Evolutionary conservation across 768 basidiomycete species (phyloP).

Genomic region (Paxillus ammoniavirescens): DNA sequence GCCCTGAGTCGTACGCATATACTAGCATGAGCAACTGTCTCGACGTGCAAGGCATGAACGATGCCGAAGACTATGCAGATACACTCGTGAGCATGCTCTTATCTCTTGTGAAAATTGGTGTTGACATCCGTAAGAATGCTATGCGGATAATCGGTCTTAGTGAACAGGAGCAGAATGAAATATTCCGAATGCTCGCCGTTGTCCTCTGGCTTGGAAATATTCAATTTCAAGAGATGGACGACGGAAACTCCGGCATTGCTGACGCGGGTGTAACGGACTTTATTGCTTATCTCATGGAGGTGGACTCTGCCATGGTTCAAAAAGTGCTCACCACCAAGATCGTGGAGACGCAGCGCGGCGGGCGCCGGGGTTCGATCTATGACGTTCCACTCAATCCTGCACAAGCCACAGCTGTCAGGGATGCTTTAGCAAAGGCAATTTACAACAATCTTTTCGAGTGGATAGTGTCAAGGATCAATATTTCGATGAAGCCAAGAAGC

Average conservation of each 20-base stretch:
- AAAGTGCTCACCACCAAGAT: constrained; percentile 84
- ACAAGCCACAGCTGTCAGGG: constrained; percentile 84
- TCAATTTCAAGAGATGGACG: constrained; percentile 83
- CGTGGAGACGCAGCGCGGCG: constrained; percentile 91
- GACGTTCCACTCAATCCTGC: constrained; percentile 93
- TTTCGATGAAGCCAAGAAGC: constrained; percentile 89
- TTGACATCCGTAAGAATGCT: constrained; percentile 57
- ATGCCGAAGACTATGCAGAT: constrained; percentile 81
- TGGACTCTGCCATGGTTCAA: constrained; percentile 72
- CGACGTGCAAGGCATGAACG: constrained; percentile 88
- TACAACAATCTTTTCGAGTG: constrained; percentile 99
- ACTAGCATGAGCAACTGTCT: constrained; percentile 91
- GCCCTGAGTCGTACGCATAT: constrained; percentile 93
- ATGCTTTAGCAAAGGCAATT: constrained; percentile 92
- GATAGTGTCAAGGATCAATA: constrained; percentile 95
- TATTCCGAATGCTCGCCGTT: constrained; percentile 88
- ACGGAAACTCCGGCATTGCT: constrained; percentile 79
- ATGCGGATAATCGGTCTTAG: constrained; percentile 93
- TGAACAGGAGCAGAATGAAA: constrained; percentile 82
- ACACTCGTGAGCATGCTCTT: constrained; percentile 64
- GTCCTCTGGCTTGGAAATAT: constrained; percentile 97
- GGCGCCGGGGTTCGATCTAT: constrained; percentile 92
- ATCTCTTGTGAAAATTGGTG: constrained; percentile 1
- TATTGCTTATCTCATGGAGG: constrained; percentile 91
- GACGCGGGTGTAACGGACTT: constrained; percentile 94